Conservation (phyloP, 164 flowering plant genomes). For the Stephania yunnanensis region DNA sequence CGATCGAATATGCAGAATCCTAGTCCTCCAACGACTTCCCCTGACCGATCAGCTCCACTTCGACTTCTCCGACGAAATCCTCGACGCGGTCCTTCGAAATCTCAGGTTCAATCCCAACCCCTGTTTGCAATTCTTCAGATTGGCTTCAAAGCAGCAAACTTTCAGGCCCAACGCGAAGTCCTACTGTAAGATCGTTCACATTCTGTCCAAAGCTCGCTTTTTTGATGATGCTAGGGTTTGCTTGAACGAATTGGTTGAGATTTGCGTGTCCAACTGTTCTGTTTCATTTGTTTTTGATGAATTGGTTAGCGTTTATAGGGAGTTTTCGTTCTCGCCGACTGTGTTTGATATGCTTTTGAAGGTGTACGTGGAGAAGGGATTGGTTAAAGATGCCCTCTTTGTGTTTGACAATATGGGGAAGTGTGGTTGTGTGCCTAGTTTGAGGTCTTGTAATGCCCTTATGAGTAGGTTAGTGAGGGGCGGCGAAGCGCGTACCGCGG, state of each 20-base stretch:
- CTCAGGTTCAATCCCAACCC: constrained; percentile 53
- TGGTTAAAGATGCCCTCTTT: constrained; percentile 52
- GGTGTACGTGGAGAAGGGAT: constrained; percentile 54
- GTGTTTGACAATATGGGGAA: constrained; percentile 86
- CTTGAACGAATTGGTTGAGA: constrained; percentile 40
- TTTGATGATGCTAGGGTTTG: constrained; percentile 46
- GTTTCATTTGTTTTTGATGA: constrained; percentile 43
- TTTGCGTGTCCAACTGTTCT: constrained; percentile 19
- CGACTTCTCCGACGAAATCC: constrained; percentile 54
- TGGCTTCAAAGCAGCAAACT: constrained; percentile 43
- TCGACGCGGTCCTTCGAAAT: constrained; percentile 43
- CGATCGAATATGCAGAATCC: constrained; percentile 56
- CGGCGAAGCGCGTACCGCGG: constrained; percentile 29
- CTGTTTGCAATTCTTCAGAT: constrained; percentile 47
- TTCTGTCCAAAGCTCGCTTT: constrained; percentile 58
- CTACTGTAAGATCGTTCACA: constrained; percentile 64
- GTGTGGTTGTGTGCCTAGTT: constrained; percentile 59
- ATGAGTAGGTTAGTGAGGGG: constrained; percentile 56
- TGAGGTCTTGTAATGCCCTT: constrained; percentile 75
- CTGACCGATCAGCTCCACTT: constrained; percentile 42
- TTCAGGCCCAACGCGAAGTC: constrained; percentile 54
- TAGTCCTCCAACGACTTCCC: constrained; percentile 41
- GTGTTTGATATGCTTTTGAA: constrained; percentile 91
- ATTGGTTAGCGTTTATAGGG: constrained; percentile 52
- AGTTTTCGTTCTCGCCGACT: constrained; percentile 54